Evolutionary conservation across 495 filamentous ascomycete genomes (phyloP), one percentile per base, ranked within the genome.

Genomic region (Collariella sp.): DNA sequence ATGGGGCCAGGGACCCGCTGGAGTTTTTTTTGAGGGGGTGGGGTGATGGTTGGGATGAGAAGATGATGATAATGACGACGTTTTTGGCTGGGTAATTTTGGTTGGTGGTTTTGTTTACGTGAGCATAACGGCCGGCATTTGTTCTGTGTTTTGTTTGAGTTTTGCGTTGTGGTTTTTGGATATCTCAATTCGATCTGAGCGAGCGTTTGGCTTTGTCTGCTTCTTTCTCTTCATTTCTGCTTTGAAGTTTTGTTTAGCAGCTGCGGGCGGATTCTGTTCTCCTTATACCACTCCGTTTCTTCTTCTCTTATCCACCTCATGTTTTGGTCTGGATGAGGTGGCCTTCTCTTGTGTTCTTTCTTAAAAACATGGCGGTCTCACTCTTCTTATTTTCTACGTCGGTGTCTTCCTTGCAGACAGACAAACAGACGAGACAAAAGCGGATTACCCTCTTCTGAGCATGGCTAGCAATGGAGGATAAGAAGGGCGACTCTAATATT

Each of bases 31-130:
- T 45, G 15, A 15, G 23, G 10, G 38, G 20, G 23, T 35, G 33
- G n/a, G 5, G 26, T 4, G 26, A 31, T 9, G 26, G 26, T 5
- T 31, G 5, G 9, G 26, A 31, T 26, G 44, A 53, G 12, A n/a
- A n/a, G 34, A 65, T 52, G 59, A 64, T 42, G 46, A 59, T 55
- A 44, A 54, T 51, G 56, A 62, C 42, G 56, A 46, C 38, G 50
- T 57, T 58, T n/a, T 51, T 9, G 26, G 26, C 9, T 31, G 26
- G 26, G 26, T 31, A 31, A 31, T 31, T 31, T 31, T n/a, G n/a
- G n/a, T n/a, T n/a, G n/a, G n/a, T n/a, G 26, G 29, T 24, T 43
- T 50, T 54, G 48, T 44, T 44, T 50, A 44, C 13, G 41, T 50
- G 53, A 43, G 45, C 39, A 46, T 47, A 41, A 49, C 55, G 31